Evolutionary conservation across 2,329 filamentous ascomycete genomes (phyloP), one percentile per base, ranked within the genome.

Genomic region (Diaporthe caulivora): DNA sequence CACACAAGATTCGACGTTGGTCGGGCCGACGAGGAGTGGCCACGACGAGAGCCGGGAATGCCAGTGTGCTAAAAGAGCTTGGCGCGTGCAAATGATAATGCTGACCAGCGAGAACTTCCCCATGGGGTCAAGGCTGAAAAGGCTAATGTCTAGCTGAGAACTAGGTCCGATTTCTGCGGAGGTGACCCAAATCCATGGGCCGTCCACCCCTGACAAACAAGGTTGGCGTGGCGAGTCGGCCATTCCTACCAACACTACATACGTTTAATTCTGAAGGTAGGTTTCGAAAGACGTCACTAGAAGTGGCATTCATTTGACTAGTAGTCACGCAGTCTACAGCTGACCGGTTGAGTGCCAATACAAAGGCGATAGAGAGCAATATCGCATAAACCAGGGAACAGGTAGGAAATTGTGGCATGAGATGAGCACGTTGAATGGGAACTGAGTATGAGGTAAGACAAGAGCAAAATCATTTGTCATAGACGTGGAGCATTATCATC

Each of bases 81-180:
- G 62, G 62, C 62, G 47, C 40, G 29, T 67, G 47, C 62, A 34
- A 34, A 53, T 67, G 62, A 31, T 67, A 13, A 37, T 37, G 62
- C 47, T 53, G 62, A 53, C 15, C 9, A 67, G 62, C 62, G 62
- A 53, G 62, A 67, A 53, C 62, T 67, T 67, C 62, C 62, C 62
- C 62, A 53, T 67, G 62, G 62, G 62, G 62, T 67, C 62, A 53
- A 67, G 60, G 62, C 62, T 67, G 18, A 18, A 13, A 47, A 53
- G 44, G 29, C 62, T 51, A 65, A 65, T 13, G 31, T 18, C 51
- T 65, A 65, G 62, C 62, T 51, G 62, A 65, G 62, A 37, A 65
- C 62, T 67, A 67, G 62, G 31, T 47, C 62, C 47, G 44, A 67
- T 67, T 13, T 24, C 47, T 53, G 18, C n/a, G 42, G 47, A 49